These are phyloP conservation scores for Pezicula neosporulosa DNA, from an alignment of 2,329 filamentous ascomycete species.

Conservation along the genomic window DNA sequence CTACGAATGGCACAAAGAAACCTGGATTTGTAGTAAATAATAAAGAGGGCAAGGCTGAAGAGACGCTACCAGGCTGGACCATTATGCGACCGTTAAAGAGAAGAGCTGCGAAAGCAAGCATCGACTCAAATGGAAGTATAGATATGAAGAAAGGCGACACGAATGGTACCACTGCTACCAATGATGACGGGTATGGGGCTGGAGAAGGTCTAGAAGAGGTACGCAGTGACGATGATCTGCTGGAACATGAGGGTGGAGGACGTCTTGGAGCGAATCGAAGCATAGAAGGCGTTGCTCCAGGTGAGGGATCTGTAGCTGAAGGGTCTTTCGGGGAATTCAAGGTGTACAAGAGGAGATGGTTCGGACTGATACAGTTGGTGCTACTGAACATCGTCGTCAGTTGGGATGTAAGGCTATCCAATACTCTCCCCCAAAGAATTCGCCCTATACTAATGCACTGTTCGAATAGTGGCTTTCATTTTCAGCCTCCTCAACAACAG, in stretches of 20 bases:
- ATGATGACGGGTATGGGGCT: conserved; percentile 11
- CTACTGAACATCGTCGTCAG: conserved; percentile 89
- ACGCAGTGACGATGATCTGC: conserved; percentile 26
- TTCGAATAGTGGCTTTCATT: conserved; percentile 82
- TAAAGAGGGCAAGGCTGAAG: not conserved
- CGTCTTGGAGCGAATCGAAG: conserved; percentile 1
- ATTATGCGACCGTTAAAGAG: conserved; percentile 21
- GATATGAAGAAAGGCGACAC: conserved; percentile 6
- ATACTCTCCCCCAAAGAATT: not conserved
- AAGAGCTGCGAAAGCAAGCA: conserved; percentile 7
- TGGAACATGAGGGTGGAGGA: conserved; percentile 14
- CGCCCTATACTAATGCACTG: not conserved
- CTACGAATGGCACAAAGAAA: not conserved
- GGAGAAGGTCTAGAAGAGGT: conserved; percentile 20
- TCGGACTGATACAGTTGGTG: conserved; percentile 79
- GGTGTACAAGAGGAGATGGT: conserved; percentile 84
- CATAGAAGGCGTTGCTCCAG: not conserved
- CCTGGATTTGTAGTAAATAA: not conserved
- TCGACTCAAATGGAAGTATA: conserved; percentile 5
- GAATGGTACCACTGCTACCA: conserved; percentile 8
- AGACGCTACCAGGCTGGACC: conserved; percentile 19
- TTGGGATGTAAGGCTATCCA: conserved; percentile 74
- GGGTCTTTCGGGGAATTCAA: conserved; percentile 31
- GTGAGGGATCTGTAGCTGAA: conserved; percentile 1
- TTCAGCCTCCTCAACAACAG: conserved; percentile 73